A percentile compares a stretch with the other conserved stretches of the same genome.
Evolutionary conservation across 2,329 filamentous ascomycete genomes (phyloP).

Genomic region (Colletotrichum endophyticum): DNA sequence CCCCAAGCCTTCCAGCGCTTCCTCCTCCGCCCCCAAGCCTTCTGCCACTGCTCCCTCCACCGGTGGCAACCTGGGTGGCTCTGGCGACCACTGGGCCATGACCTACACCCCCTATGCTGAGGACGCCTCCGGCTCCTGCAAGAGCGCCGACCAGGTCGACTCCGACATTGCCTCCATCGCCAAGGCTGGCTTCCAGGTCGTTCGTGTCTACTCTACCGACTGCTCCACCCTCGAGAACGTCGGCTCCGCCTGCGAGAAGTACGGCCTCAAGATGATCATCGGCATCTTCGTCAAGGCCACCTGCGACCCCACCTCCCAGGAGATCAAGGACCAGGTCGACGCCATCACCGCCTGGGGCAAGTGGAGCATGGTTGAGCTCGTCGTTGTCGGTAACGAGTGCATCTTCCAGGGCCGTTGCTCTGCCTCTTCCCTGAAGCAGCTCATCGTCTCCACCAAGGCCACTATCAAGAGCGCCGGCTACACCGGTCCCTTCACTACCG

Average conservation of each 20-base stretch:
- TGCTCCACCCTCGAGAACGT: slow-evolving; percentile 82
- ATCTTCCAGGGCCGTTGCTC: slow-evolving; percentile 76
- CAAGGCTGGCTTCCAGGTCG: slow-evolving; percentile 67
- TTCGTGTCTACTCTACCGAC: slow-evolving; percentile 92
- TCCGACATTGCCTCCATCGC: slow-evolving; percentile 68
- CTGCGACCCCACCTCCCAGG: slow-evolving; percentile 61
- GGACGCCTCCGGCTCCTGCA: slow-evolving; percentile 64
- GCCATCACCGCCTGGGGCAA: slow-evolving; percentile 73
- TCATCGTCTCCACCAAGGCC: slow-evolving; percentile 71
- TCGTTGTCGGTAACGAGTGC: slow-evolving; percentile 92
- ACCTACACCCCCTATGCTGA: slow-evolving; percentile 79
- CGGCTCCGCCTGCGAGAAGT: slow-evolving; percentile 67
- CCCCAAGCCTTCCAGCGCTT: slow-evolving; percentile 22
- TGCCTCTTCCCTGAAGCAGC: slow-evolving; percentile 67
- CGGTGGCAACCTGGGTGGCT: slow-evolving; percentile 40
- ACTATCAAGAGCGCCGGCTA: slow-evolving; percentile 71
- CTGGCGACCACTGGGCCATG: slow-evolving; percentile 70
- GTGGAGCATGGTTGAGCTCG: slow-evolving; percentile 78
- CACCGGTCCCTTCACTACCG: slow-evolving; percentile 78
- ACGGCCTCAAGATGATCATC: slow-evolving; percentile 80
- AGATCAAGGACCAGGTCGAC: slow-evolving; percentile 74
- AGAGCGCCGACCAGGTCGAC: slow-evolving; percentile 61
- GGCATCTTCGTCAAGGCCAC: slow-evolving; percentile 83
- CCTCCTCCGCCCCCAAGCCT: slow-evolving; percentile 23
- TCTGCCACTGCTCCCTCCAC: slow-evolving; percentile 29